Evolutionary conservation across 305 asterid species (phyloP).

Genomic region (Fraxinus platypoda): DNA sequence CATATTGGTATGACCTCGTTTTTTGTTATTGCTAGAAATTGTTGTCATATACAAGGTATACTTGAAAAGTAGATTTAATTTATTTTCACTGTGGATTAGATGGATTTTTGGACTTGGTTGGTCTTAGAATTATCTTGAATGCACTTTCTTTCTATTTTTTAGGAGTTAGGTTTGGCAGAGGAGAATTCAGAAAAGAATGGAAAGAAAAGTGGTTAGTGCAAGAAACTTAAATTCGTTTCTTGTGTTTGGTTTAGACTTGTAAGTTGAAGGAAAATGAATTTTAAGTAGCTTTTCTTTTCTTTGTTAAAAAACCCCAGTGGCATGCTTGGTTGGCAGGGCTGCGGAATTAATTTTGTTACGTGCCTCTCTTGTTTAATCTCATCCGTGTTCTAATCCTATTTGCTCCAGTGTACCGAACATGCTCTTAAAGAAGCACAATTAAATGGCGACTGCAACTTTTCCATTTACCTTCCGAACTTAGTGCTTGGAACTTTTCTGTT

Average conservation of each 20-base stretch:
- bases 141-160: neutral
- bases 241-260: neutral
- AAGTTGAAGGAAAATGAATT: neutral
- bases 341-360: neutral
- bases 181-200: neutral
- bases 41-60: neutral
- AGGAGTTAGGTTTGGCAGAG: neutral
- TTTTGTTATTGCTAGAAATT: constrained; percentile 2
- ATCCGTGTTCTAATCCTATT: neutral
- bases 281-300: neutral
- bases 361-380: neutral
- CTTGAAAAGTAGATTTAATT: neutral
- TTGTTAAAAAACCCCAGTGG: neutral
- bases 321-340: neutral
- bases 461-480: neutral
- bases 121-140: neutral
- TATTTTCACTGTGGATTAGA: constrained; percentile 12
- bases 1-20: neutral
- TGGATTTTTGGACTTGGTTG: neutral
- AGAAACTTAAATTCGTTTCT: neutral
- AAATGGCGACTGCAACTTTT: neutral
- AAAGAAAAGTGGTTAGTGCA: neutral
- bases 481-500: neutral
- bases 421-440: neutral
- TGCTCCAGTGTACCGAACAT: neutral